Percentiles rank a stretch among this genome's conserved stretches.
phyloP scores from a whole-genome alignment of 2,329 filamentous ascomycete species.

The Pseudocercospora fuligena region DNA sequence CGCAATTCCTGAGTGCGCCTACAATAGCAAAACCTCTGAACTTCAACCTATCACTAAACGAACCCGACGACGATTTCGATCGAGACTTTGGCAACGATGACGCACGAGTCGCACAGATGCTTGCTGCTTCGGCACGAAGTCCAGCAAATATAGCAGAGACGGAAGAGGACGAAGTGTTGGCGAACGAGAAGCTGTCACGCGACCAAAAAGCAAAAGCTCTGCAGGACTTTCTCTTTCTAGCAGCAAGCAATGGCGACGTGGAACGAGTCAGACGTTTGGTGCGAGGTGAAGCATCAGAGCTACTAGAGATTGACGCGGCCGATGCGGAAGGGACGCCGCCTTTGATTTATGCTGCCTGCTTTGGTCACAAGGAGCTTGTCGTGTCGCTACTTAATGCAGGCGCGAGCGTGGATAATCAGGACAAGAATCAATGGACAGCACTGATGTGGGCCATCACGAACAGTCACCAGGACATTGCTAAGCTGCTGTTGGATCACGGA shows the following conservation, averaged over 20 bases:
- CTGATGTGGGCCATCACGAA: conserved; percentile 99
- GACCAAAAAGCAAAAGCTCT: conserved; percentile 80
- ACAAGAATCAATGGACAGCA: conserved; percentile 95
- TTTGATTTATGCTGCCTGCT: conserved; percentile 96
- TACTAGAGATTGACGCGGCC: conserved; percentile 81
- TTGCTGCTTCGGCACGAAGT: conserved; percentile 84
- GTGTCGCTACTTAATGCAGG: conserved; percentile 81
- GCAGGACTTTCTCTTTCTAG: conserved; percentile 90
- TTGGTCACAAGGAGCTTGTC: conserved; percentile 91
- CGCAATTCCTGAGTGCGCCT: conserved; percentile 89
- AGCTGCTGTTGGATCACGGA: conserved; percentile 86
- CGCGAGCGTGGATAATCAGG: conserved; percentile 88
- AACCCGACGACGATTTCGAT: conserved; percentile 66
- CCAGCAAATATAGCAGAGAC: conserved; percentile 67
- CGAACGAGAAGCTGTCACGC: conserved; percentile 72
- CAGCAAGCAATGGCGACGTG: conserved; percentile 93
- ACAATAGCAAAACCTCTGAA: conserved; percentile 81
- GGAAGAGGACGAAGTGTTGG: conserved; percentile 78
- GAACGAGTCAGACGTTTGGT: conserved; percentile 78
- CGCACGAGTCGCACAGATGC: conserved; percentile 89
- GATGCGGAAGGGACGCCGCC: conserved; percentile 97
- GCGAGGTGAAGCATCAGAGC: conserved; percentile 71
- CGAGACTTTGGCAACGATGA: conserved; percentile 75
- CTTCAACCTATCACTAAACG: conserved; percentile 84
- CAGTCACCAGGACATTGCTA: conserved; percentile 92